phyloP scores from a whole-genome alignment of 345 rosid species.

The Eucalyptus polybractea region DNA sequence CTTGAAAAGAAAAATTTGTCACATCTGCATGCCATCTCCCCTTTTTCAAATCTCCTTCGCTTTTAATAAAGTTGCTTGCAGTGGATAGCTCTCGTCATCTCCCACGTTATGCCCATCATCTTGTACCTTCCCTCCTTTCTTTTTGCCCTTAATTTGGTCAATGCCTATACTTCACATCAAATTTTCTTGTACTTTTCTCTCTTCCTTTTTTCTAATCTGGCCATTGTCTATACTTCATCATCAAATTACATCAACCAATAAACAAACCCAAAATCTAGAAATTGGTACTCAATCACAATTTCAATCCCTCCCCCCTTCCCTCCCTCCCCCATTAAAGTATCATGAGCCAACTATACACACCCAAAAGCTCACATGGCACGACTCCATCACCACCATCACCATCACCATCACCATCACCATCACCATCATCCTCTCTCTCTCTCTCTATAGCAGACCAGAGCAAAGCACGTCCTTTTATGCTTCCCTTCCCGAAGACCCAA shows the following conservation, averaged over 20 bases:
- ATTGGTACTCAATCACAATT: not conserved
- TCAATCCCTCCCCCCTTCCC: not conserved
- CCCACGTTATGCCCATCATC: not conserved
- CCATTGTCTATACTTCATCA: no score
- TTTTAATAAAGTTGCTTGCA: not conserved
- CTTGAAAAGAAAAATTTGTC: not conserved
- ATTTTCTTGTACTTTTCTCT: not conserved
- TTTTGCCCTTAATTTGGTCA: not conserved
- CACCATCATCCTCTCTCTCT: not conserved
- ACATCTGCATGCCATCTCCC: not conserved
- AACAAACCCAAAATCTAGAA: not conserved
- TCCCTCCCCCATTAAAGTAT: not conserved
- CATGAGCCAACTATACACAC: not conserved
- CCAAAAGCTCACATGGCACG: no score
- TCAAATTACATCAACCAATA: not conserved
- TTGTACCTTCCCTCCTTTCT: no score
- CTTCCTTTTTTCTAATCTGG: not conserved
- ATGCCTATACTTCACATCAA: not conserved
- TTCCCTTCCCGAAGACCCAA: not conserved
- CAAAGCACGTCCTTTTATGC: not conserved
- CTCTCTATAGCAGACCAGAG: not conserved
- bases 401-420: not conserved
- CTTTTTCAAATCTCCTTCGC: not conserved
- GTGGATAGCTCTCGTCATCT: not conserved
- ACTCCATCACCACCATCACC: no score